Percentiles rank a stretch among this genome's conserved stretches.
phyloP scores from a whole-genome alignment of 2,329 filamentous ascomycete species.

The Lasiodiplodia gonubiensis region DNA sequence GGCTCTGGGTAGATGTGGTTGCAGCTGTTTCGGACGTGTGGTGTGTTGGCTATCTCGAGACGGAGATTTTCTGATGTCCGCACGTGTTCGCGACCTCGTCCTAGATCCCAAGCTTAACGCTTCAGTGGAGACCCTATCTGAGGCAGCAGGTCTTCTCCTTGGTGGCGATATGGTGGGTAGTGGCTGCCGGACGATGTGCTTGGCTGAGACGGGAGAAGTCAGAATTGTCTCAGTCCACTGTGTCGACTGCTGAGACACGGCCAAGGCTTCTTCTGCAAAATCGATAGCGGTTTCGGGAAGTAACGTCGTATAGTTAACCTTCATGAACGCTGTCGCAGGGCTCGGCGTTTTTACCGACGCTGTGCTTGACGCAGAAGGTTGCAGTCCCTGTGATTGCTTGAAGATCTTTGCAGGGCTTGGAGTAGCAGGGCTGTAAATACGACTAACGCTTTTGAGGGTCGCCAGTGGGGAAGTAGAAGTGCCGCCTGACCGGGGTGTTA shows the following conservation, averaged over 20 bases:
- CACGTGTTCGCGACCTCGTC: not conserved
- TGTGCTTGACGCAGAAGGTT: not conserved
- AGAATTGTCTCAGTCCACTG: conserved; percentile 17
- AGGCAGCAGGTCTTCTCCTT: not conserved
- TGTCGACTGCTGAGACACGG: conserved; percentile 16
- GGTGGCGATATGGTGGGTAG: conserved; percentile 13
- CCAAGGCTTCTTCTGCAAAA: conserved; percentile 13
- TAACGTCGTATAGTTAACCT: not conserved
- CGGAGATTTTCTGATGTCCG: not conserved
- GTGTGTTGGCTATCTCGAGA: not conserved
- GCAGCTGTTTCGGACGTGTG: not conserved
- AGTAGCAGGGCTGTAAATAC: not conserved
- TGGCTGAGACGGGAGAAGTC: conserved; percentile 2
- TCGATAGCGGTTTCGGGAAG: not conserved
- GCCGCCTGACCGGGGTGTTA: not conserved
- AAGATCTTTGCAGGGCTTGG: not conserved
- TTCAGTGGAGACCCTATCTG: not conserved
- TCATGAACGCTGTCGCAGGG: not conserved
- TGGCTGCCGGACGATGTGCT: not conserved
- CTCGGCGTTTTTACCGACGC: conserved; percentile 1
- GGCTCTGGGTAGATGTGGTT: not conserved
- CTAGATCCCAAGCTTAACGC: not conserved
- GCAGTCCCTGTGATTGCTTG: not conserved
- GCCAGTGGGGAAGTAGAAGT: not conserved
- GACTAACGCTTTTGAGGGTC: not conserved